Evolutionary conservation across 2,329 filamentous ascomycete genomes (phyloP).

Genomic region (Dactylellina drechsleri): DNA sequence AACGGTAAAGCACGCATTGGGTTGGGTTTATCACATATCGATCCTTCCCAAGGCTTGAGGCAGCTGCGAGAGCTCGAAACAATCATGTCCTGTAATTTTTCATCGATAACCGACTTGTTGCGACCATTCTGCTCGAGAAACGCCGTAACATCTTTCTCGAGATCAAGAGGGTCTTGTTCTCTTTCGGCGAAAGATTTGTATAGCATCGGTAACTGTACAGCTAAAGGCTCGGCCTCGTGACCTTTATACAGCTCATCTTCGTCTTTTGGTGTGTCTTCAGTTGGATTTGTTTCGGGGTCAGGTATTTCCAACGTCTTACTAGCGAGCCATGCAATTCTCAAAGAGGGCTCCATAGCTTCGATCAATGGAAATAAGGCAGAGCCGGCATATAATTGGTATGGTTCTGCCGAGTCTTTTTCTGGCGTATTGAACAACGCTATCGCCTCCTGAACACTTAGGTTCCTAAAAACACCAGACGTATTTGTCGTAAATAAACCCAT

Average conservation of each 20-base stretch:
- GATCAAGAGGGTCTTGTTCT: background rate
- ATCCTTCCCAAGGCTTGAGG: conserved; percentile 1
- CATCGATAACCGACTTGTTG: background rate
- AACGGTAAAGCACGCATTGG: conserved; percentile 3
- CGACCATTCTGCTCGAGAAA: background rate
- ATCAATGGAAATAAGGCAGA: background rate
- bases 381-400: no score
- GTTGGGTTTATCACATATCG: conserved; percentile 25
- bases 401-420: no score
- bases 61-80: background rate
- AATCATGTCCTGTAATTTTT: conserved; percentile 21
- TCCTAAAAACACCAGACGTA: background rate
- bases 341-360: conserved; percentile 10
- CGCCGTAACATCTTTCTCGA: background rate
- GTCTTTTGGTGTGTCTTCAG: background rate
- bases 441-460: background rate
- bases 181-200: background rate
- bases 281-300: background rate
- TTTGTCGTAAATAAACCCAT: background rate
- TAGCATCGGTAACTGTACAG: background rate
- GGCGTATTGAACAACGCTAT: conserved; percentile 8
- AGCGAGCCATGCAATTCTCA: conserved; percentile 11
- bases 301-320: background rate
- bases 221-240: background rate
- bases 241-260: background rate